Base-by-base conservation (phyloP, 164 flowering plant species). In the Brasenia schreberi region DNA sequence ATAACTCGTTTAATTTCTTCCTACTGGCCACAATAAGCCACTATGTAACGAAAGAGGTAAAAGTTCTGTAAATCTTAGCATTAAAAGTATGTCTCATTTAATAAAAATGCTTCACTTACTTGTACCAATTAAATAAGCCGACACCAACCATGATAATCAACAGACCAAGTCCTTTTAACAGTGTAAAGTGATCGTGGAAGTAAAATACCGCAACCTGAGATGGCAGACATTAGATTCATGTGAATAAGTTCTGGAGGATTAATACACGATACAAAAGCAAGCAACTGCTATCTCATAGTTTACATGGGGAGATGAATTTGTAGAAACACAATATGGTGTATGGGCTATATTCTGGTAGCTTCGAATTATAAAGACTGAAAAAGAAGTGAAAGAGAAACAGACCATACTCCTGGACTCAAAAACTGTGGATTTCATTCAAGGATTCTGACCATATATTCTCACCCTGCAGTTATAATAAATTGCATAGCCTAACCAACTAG, bases 61-160 rank as follows among this genome's bases (percentile, higher is more conserved):
- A 33, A 33, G 39, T 33, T 33, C 39, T 33, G 39, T 33, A 33
- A 33, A 33, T 33, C 39, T 33, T 19, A 59, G 4, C 56, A 6
- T 42, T 49, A 45, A 0, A 7, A 42, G 27, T 4, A 60, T 59
- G 42, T 43, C 17, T 18, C 44, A 19, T 60, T 18, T 10, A 45
- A 19, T 60, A 61, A 56, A 39, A 63, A 9, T 18, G 53, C 61
- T 61, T 6, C 12, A 89, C 97, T 94, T 87, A 91, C 97, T 94
- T 94, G 96, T 85, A 94, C 96, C 91, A 91, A 71, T 94, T 94
- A 81, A 91, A 94, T 65, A 94, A 81, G 75, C 97, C 77, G 70
- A 94, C 99, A 72, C 99, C 99, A 75, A 88, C 18, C 85, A 94
- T 88, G 52, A 94, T 94, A 42, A 71, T 82, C 62, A 82, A 18